Evolutionary conservation across 106 monocot genomes (phyloP).

Genomic region (Acorus calamus): DNA sequence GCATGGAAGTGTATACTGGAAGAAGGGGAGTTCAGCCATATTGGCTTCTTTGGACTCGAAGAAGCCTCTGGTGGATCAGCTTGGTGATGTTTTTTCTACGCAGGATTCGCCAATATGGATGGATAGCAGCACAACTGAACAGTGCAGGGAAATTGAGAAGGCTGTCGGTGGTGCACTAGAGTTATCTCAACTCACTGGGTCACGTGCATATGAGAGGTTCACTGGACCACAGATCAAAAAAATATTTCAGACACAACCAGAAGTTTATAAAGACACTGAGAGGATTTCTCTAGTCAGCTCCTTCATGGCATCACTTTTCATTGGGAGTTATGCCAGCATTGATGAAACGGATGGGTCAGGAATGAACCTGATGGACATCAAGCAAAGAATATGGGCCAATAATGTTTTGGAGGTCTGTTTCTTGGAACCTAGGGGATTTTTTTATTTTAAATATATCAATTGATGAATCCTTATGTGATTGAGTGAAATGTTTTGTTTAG

Average conservation of each 20-base stretch:
- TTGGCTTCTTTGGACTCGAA: conserved; percentile 54
- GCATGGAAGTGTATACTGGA: conserved; percentile 98
- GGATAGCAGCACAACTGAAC: conserved; percentile 81
- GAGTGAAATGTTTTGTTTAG: conserved; percentile 15
- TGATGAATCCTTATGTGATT: background rate
- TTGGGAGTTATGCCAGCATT: conserved; percentile 68
- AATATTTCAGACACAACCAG: conserved; percentile 40
- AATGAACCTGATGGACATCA: conserved; percentile 98
- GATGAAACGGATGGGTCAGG: conserved; percentile 95
- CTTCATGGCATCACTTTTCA: conserved; percentile 79
- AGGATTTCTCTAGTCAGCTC: conserved; percentile 97
- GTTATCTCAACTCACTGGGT: conserved; percentile 80
- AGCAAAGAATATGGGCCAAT: conserved; percentile 60
- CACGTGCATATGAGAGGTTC: conserved; percentile 75
- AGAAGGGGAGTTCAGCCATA: conserved; percentile 41
- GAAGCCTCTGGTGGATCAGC: conserved; percentile 40
- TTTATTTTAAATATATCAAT: conserved; percentile 2
- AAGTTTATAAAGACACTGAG: conserved; percentile 72
- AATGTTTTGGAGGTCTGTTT: conserved; percentile 53
- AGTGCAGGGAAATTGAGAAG: conserved; percentile 87
- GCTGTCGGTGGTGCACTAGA: conserved; percentile 73
- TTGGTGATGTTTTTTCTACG: conserved; percentile 64
- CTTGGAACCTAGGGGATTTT: background rate
- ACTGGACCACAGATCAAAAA: conserved; percentile 91
- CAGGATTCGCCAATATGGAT: conserved; percentile 90